A percentile compares a stretch with the other conserved stretches of the same genome.
Evolutionary conservation across 2,329 filamentous ascomycete genomes (phyloP).

Genomic region (Lecanosticta acicola): DNA sequence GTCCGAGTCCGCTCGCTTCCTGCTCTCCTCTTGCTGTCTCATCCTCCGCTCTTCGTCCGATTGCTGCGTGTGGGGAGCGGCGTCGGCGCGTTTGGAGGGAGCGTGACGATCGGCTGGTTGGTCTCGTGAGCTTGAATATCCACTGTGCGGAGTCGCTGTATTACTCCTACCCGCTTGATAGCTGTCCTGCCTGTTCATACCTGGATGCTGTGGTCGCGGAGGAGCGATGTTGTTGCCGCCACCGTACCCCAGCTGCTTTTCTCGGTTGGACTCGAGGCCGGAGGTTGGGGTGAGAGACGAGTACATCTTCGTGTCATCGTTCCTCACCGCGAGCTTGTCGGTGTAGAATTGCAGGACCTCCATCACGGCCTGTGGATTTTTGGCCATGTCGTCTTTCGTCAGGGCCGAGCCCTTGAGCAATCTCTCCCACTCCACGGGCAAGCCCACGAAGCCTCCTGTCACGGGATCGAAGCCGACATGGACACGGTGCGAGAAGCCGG

Average conservation of each 20-base stretch:
- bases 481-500: constrained; percentile 94
- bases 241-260: constrained; percentile 47
- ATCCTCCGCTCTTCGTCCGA: constrained; percentile 36
- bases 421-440: constrained; percentile 96
- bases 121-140: constrained; percentile 21
- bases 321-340: constrained; percentile 67
- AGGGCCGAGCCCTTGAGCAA: constrained; percentile 92
- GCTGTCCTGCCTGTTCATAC: constrained; percentile 42
- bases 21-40: constrained; percentile 38
- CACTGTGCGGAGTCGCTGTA: constrained; percentile 15
- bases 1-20: constrained; percentile 35
- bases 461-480: constrained; percentile 96
- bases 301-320: constrained; percentile 65
- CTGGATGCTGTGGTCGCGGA: constrained; percentile 43
- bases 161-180: constrained; percentile 33
- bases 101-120: constrained; percentile 24
- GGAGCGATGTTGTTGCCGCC: constrained; percentile 45
- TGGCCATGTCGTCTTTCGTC: constrained; percentile 97
- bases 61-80: constrained; percentile 27
- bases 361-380: constrained; percentile 71
- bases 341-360: constrained; percentile 83
- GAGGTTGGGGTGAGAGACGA: constrained; percentile 64
- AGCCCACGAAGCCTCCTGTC: constrained; percentile 87
- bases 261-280: constrained; percentile 42
- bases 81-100: constrained; percentile 26